Evolutionary conservation across 805 yeast genomes (phyloP), one percentile per base, ranked within the genome.

Genomic region (Ogataea philodendri): DNA sequence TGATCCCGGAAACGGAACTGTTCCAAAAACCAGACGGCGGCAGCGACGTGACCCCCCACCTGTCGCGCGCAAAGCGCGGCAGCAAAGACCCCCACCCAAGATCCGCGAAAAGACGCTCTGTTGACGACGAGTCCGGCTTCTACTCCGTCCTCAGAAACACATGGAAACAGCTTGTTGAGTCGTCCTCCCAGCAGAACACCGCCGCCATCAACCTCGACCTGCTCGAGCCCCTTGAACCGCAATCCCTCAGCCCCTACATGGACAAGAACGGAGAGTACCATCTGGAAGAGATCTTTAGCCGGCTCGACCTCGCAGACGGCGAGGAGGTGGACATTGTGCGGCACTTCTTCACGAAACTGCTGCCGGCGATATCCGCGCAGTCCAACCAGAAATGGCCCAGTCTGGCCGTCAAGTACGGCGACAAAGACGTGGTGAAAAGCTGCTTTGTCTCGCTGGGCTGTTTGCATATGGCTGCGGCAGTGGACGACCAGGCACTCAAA

Each of bases 341-440:
- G 5, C 48, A 43, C 29, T 45, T 72, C 42, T 71, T 70, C 52
- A 62, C 67, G 35, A 62, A 63, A 38, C 52, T 72, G 17, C 44
- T 72, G 7, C 75, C 76, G 0, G 42, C 68, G 10, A 49, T 71
- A 7, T 44, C 42, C 7, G 32, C 41, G 1, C 71, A 67, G 48
- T 70, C 70, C 0, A 70, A 66, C 42, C 74, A 76, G 0, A 61
- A 62, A 24, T 64, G 76, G 76, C 76, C 76, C 0, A 67, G 65
- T 30, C 47, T 70, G 32, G 75, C 76, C 0, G 46, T 72, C 32
- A 60, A 67, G 32, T 68, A 71, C 41, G 70, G 76, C 45, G 74
- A 70, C 48, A 67, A 65, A 39, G 70, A 67, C 39, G 64, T 72
- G 13, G 75, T 74, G 0, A 58, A 71, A 30, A 63, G 71, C 46